Conservation (phyloP, 805 yeast species). For the Lipomyces lipofer region DNA sequence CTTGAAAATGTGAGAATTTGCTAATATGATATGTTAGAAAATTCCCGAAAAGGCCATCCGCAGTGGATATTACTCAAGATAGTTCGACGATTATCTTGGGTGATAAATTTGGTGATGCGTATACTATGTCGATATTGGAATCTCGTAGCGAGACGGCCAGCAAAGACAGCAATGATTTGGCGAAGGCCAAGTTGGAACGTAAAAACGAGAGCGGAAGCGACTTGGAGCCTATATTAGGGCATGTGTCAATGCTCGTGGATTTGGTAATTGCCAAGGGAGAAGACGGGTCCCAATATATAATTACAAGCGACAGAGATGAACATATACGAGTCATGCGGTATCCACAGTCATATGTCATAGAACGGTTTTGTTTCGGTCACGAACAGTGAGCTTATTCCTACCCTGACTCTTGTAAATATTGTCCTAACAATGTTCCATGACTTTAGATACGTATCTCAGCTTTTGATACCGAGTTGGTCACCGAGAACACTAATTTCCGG, state of each 20-base stretch:
- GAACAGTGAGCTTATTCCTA: conserved; percentile 52
- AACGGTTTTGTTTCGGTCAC: conserved; percentile 85
- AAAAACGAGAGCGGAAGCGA: conserved; percentile 22
- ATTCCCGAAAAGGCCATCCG: conserved; percentile 91
- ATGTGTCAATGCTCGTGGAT: conserved; percentile 94
- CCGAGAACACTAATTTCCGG: conserved; percentile 64
- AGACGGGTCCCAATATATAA: conserved; percentile 53
- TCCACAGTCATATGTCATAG: conserved; percentile 76
- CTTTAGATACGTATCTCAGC: conserved; percentile 52
- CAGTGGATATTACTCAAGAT: conserved; percentile 60
- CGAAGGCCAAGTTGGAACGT: conserved; percentile 36
- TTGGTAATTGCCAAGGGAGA: conserved; percentile 50
- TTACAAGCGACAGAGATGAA: conserved; percentile 93
- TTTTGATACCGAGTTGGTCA: conserved; percentile 58
- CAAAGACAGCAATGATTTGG: conserved; percentile 33
- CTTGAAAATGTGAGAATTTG: no score
- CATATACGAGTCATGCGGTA: conserved; percentile 82
- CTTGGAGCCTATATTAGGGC: conserved; percentile 79
- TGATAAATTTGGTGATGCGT: conserved; percentile 97
- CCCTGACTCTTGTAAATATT: neutral
- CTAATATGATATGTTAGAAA: conserved; percentile 67
- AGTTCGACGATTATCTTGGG: conserved; percentile 63
- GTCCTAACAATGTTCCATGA: neutral
- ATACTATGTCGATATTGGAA: conserved; percentile 51
- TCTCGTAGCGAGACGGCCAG: conserved; percentile 26